A percentile compares a stretch with the other conserved stretches of the same genome.
Conservation (phyloP, 2,329 filamentous ascomycete species). For the Apiospora marii region DNA sequence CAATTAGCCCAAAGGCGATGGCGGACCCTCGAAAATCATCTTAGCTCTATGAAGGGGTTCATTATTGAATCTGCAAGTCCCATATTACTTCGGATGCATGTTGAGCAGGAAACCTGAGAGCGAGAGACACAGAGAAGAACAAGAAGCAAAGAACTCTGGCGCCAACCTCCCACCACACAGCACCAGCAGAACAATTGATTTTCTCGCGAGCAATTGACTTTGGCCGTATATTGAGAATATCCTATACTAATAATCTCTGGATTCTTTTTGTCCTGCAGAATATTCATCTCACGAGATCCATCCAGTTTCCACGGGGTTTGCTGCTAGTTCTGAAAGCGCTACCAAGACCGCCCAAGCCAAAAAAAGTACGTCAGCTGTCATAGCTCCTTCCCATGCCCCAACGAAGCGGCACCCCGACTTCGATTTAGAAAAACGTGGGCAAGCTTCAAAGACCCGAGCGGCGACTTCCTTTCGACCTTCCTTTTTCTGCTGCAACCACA, state of each 20-base stretch:
- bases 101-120: background rate
- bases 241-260: constrained; percentile 2
- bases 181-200: background rate
- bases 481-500: background rate
- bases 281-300: constrained; percentile 17
- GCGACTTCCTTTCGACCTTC: background rate
- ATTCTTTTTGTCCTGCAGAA: background rate
- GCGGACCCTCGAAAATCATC: constrained; percentile 12
- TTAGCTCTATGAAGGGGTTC: constrained; percentile 17
- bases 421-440: constrained; percentile 7
- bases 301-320: background rate
- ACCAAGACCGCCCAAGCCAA: constrained; percentile 9
- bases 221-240: background rate
- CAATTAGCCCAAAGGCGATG: constrained; percentile 12
- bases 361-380: constrained; percentile 21
- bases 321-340: background rate
- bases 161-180: background rate
- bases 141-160: constrained; percentile 1
- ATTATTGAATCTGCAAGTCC: constrained; percentile 1
- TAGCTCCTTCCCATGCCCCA: constrained; percentile 12
- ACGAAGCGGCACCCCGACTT: constrained; percentile 15
- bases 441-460: background rate
- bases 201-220: background rate
- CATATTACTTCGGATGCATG: background rate
- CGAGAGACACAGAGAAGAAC: background rate